A percentile compares a stretch with the other conserved stretches of the same genome.
phyloP scores from a whole-genome alignment of 2,329 filamentous ascomycete genomes.

The Gaeumannomyces tritici region DNA sequence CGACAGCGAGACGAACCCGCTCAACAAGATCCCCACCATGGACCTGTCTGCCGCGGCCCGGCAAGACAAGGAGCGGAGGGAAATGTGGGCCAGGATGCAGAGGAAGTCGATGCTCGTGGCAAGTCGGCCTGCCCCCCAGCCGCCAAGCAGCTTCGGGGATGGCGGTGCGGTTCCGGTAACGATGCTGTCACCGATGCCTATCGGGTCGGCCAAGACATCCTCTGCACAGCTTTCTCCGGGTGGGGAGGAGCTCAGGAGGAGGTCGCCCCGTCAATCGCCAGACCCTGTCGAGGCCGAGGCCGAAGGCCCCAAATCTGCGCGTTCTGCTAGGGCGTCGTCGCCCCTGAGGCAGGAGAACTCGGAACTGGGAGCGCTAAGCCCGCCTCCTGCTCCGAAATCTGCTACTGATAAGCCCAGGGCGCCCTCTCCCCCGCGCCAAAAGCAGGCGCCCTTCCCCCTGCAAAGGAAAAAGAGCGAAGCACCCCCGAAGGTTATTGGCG shows the following conservation, averaged over 20 bases:
- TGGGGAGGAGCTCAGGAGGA: conserved; percentile 36
- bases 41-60: conserved; percentile 38
- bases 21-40: conserved; percentile 36
- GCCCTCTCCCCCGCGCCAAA: background rate
- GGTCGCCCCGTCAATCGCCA: conserved; percentile 35
- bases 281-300: background rate
- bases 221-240: conserved; percentile 41
- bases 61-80: conserved; percentile 33
- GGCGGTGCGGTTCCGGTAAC: conserved; percentile 16
- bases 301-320: background rate
- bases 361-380: background rate
- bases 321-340: background rate
- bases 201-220: conserved; percentile 27
- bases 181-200: conserved; percentile 18
- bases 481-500: conserved; percentile 1
- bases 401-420: background rate
- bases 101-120: conserved; percentile 21
- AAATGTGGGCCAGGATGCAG: conserved; percentile 9
- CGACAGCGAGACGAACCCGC: conserved; percentile 26
- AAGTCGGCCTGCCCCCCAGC: conserved; percentile 24
- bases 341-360: background rate
- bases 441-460: background rate
- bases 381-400: background rate
- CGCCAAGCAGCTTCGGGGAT: conserved; percentile 21
- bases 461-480: background rate